Base-by-base conservation (phyloP, 2,329 filamentous ascomycete species). In the Sphaerulina vaccinii region DNA sequence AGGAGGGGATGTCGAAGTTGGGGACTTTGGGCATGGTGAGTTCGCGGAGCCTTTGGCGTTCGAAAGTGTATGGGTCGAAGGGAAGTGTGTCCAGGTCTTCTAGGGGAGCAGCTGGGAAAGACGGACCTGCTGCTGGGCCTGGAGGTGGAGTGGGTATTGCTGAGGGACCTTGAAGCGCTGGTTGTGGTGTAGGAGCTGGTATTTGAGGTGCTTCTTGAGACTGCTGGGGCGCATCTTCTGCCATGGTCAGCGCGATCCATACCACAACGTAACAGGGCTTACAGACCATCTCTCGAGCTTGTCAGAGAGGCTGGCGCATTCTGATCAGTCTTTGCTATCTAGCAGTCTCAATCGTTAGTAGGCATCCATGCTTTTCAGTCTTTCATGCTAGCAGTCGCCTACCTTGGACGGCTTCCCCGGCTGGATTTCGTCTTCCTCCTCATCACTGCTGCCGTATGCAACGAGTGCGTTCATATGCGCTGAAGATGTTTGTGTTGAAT, bases 21-120 rank as follows among this genome's bases (percentile, higher is more conserved):
- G 88, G 84, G 3, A 84, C 71, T 2, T 82, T 76, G 2, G 88
- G 88, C 37, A 92, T 78, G 19, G 88, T 93, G 36, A 92, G 79
- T 62, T 86, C 80, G 60, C 85, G 85, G 13, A 90, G 73, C 18
- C 84, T 71, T 22, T 82, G 76, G 58, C 87, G 84, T 54, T 77
- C 80, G 40, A 80, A 73, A 1, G 84, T 81, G 71, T 90, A 89
- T 1, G 87, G 87, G 1, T 86, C 91, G 27, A 59, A 45, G n/a
- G 61, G 53, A 5, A 60, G 47, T 3, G 49, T 13, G 41, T 57
- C 23, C 59, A 45, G 2, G 62, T 59, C 38, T 43, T 56, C 32
- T 59, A 41, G 16, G 37, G 37, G 19, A 22, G 49, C 9, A 22
- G 21, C 47, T 22, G 52, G 33, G 6, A 16, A 29, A 19, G 50